Evolutionary conservation across 768 basidiomycete genomes (phyloP).

Genomic region (Leucosporidium yakuticum): DNA sequence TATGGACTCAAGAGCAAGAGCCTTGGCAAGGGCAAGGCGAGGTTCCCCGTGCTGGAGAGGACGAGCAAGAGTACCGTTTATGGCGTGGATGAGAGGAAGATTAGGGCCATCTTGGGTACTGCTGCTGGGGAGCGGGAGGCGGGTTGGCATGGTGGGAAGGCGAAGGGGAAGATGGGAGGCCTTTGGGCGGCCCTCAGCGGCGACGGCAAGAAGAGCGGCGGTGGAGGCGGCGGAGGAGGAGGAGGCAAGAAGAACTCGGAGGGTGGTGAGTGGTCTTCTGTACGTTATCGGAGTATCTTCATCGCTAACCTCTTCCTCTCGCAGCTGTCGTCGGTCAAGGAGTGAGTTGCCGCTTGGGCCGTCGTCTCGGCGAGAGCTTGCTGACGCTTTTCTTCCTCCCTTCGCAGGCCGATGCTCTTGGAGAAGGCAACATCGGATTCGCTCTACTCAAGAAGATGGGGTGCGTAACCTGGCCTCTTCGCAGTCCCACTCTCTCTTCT

Average conservation of each 20-base stretch:
- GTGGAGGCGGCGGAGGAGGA: constrained; percentile 23
- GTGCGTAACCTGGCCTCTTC: constrained; percentile 30
- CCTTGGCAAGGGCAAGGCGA: constrained; percentile 58
- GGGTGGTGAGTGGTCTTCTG: constrained; percentile 5
- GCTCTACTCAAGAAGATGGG: constrained; percentile 83
- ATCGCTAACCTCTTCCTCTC: no score
- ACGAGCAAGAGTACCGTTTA: constrained; percentile 55
- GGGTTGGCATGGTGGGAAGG: constrained; percentile 23
- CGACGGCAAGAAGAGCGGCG: constrained; percentile 27
- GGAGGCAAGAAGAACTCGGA: constrained; percentile 25
- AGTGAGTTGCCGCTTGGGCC: no score
- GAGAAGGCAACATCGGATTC: constrained; percentile 74
- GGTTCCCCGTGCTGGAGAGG: constrained; percentile 73
- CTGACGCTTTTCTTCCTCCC: constrained; percentile 46
- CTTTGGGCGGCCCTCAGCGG: constrained; percentile 35
- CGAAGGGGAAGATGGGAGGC: constrained; percentile 41
- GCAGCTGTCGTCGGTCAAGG: no score
- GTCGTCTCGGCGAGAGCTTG: constrained; percentile 47
- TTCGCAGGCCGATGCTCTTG: constrained; percentile 44
- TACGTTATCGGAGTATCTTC: no score
- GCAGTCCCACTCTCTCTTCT: no score
- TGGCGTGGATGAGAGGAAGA: constrained; percentile 56
- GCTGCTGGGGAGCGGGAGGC: constrained; percentile 39
- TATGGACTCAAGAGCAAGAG: constrained; percentile 72
- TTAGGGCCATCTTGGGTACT: constrained; percentile 47